Percentiles rank a stretch among this genome's conserved stretches.
phyloP scores from a whole-genome alignment of 768 basidiomycete genomes.

The Pulveroboletus ravenelii region DNA sequence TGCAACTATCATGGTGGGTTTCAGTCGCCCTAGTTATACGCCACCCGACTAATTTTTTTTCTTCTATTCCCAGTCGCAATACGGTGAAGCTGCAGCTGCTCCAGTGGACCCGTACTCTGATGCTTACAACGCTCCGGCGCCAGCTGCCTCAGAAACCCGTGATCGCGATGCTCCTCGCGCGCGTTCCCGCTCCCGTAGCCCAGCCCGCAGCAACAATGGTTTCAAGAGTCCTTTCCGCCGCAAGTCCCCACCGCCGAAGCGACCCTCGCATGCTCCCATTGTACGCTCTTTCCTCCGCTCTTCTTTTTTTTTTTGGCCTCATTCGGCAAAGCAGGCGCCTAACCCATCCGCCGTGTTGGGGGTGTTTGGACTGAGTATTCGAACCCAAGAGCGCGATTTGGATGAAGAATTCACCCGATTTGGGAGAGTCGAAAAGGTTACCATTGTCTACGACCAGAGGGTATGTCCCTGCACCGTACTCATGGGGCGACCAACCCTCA shows the following conservation, averaged over 20 bases:
- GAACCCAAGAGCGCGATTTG: slow-evolving; percentile 89
- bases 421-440: slow-evolving; percentile 90
- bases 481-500: slow-evolving; percentile 13
- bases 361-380: slow-evolving; percentile 97
- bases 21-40: slow-evolving; percentile 5
- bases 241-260: slow-evolving; percentile 55
- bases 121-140: slow-evolving; percentile 67
- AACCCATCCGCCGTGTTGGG: slow-evolving; percentile 87
- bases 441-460: slow-evolving; percentile 94
- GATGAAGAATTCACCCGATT: slow-evolving; percentile 90
- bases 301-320: slow-evolving; percentile 24
- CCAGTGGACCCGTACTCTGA: slow-evolving; percentile 80
- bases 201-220: slow-evolving; percentile 49
- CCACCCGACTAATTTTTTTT: slow-evolving; percentile 2
- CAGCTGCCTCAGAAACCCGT: slow-evolving; percentile 40
- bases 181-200: slow-evolving; percentile 73
- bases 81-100: slow-evolving; percentile 55
- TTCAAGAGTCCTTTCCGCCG: slow-evolving; percentile 57
- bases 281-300: slow-evolving; percentile 40
- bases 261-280: slow-evolving; percentile 68
- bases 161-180: slow-evolving; percentile 59
- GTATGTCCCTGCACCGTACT: slow-evolving; percentile 41
- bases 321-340: slow-evolving; percentile 64
- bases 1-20: slow-evolving; percentile 67
- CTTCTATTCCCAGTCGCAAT: slow-evolving; percentile 39